Percentiles rank a stretch among this genome's conserved stretches.
Conservation (phyloP, 441 rosid genomes). For the Populus trichocarpa region DNA sequence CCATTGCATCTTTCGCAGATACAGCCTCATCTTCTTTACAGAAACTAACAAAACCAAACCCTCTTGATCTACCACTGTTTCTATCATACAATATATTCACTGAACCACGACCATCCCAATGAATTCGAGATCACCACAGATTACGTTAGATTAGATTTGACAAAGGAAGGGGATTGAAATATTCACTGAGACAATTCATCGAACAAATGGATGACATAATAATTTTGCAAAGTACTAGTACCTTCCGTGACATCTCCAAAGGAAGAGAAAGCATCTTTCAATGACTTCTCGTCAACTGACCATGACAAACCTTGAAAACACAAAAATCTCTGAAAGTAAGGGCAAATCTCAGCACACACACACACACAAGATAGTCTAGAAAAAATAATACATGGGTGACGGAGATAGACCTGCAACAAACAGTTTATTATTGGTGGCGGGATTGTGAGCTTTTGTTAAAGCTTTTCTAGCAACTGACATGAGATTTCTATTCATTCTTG, state of each 20-base stretch:
- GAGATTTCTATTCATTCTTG: conserved; percentile 23
- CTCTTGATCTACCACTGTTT: conserved; percentile 77
- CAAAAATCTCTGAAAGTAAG: not conserved
- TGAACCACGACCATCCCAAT: conserved; percentile 22
- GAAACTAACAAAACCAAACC: conserved; percentile 80
- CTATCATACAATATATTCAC: conserved; percentile 75
- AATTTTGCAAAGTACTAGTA: not conserved
- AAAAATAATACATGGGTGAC: not conserved
- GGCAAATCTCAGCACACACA: not conserved
- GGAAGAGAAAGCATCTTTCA: conserved; percentile 72
- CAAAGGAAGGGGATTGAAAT: not conserved
- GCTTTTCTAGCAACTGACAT: conserved; percentile 25
- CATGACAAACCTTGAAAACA: conserved; percentile 66
- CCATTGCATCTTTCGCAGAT: conserved; percentile 82
- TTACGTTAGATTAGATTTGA: not conserved
- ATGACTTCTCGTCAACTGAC: conserved; percentile 78
- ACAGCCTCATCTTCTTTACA: conserved; percentile 49
- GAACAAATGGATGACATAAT: conserved; percentile 36
- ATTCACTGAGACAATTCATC: conserved; percentile 48
- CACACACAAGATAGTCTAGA: not conserved
- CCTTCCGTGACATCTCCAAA: conserved; percentile 74
- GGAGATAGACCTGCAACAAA: conserved; percentile 43
- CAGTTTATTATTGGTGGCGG: conserved; percentile 33
- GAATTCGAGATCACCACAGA: not conserved
- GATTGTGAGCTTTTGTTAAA: conserved; percentile 6